Conservation (phyloP, 768 basidiomycete genomes). For the Tubosaeta sp. region DNA sequence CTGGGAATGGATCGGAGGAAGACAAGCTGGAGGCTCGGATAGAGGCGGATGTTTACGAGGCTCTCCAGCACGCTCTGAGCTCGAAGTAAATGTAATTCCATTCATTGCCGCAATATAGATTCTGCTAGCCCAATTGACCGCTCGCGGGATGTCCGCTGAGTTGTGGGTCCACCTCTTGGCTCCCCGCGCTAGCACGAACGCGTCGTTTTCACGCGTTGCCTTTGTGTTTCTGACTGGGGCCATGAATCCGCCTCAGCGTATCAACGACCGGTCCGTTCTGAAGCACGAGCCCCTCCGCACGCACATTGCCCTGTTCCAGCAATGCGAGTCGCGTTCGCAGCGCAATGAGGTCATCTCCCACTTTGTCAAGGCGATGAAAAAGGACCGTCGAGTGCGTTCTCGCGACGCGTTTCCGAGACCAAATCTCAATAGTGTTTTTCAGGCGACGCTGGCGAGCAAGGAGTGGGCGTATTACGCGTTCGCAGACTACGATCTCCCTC, state of each 20-base stretch:
- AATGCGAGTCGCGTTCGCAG: neutral
- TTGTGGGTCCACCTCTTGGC: neutral
- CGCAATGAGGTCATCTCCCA: neutral
- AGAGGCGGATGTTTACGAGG: conserved; percentile 96
- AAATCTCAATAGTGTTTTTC: neutral
- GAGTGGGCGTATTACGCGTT: conserved; percentile 17
- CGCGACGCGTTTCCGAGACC: neutral
- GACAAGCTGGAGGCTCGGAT: conserved; percentile 92
- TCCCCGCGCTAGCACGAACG: too few relatives aligned
- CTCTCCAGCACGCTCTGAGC: conserved; percentile 80
- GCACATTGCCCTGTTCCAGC: neutral
- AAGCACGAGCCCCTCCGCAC: conserved; percentile 18
- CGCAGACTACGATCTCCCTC: neutral
- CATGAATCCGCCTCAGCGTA: conserved; percentile 10
- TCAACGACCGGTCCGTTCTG: conserved; percentile 21
- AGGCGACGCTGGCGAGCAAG: conserved; percentile 11
- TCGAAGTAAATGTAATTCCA: conserved; percentile 35
- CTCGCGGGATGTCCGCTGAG: neutral
- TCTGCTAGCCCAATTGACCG: neutral
- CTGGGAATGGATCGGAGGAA: conserved; percentile 84
- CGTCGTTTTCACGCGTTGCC: neutral
- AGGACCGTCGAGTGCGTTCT: conserved; percentile 13
- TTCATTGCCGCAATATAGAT: conserved; percentile 14
- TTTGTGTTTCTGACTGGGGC: neutral
- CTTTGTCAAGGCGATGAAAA: conserved; percentile 15